phyloP scores from a whole-genome alignment of 495 filamentous ascomycete species.

The Evernia prunastri region DNA sequence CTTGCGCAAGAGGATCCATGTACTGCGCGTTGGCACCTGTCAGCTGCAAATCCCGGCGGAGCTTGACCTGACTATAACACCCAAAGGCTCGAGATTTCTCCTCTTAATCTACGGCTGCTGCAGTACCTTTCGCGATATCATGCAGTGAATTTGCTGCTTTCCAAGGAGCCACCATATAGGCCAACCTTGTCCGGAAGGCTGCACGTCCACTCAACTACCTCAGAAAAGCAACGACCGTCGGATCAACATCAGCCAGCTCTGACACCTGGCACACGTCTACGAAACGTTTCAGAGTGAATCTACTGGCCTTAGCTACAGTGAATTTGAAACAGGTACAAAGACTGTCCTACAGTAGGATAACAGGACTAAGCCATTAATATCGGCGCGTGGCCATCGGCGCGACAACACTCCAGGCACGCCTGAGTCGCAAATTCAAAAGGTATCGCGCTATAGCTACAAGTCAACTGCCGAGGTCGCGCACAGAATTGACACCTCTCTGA shows the following conservation, averaged over 20 bases:
- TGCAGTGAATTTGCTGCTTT: neutral
- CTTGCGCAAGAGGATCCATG: neutral
- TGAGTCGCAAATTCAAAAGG: neutral
- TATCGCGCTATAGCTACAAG: neutral
- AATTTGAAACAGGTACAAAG: neutral
- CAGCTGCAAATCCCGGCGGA: neutral
- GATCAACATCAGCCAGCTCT: constrained; percentile 4
- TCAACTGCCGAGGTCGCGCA: neutral
- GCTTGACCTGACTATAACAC: constrained; percentile 4
- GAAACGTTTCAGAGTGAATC: neutral
- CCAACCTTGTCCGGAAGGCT: neutral
- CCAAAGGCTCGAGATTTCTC: neutral
- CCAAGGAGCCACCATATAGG: neutral
- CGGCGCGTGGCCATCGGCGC: neutral
- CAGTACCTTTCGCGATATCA: neutral
- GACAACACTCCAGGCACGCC: neutral
- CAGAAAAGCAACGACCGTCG: neutral
- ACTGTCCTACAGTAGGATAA: neutral
- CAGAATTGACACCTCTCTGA: neutral
- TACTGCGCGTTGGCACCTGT: constrained; percentile 1
- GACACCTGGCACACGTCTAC: neutral
- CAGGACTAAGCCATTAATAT: neutral
- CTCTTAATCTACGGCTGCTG: neutral
- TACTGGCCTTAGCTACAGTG: neutral
- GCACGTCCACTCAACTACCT: neutral